Conservation (phyloP, 768 basidiomycete species). For the Candolleomyces aberdarensis region DNA sequence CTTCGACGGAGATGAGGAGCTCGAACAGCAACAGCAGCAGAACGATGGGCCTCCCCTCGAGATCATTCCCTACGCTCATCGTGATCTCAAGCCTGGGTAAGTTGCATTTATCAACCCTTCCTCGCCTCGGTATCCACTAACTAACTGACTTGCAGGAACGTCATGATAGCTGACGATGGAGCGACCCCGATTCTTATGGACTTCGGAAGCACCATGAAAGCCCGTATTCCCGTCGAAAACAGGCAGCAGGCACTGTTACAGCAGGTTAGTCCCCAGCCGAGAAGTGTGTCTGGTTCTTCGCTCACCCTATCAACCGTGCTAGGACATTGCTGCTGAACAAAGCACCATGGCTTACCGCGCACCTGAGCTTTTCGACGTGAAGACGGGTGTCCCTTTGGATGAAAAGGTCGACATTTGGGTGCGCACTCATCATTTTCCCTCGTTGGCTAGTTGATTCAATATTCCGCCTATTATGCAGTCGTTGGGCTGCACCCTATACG, state of each 20-base stretch:
- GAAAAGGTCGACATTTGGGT: constrained; percentile 99
- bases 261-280: constrained; percentile 51
- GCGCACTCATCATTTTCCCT: constrained; percentile 20
- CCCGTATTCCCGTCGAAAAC: constrained; percentile 76
- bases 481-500: constrained; percentile 91
- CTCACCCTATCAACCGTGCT: constrained; percentile 27
- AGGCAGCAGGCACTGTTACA: constrained; percentile 86
- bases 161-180: constrained; percentile 96
- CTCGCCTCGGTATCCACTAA: background rate
- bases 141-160: constrained; percentile 53
- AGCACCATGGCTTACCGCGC: constrained; percentile 99
- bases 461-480: constrained; percentile 51
- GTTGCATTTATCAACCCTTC: constrained; percentile 22
- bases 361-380: constrained; percentile 96
- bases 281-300: constrained; percentile 2
- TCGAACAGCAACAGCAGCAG: constrained; percentile 31
- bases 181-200: constrained; percentile 92
- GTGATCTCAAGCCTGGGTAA: constrained; percentile 95
- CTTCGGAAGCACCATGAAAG: constrained; percentile 89
- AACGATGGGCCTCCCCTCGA: constrained; percentile 42
- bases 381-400: constrained; percentile 81
- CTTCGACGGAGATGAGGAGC: constrained; percentile 81
- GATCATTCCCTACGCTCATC: constrained; percentile 88
- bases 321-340: constrained; percentile 93
- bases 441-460: background rate